Evolutionary conservation across 768 basidiomycete genomes (phyloP).

Genomic region (Naganishia friedmannii): DNA sequence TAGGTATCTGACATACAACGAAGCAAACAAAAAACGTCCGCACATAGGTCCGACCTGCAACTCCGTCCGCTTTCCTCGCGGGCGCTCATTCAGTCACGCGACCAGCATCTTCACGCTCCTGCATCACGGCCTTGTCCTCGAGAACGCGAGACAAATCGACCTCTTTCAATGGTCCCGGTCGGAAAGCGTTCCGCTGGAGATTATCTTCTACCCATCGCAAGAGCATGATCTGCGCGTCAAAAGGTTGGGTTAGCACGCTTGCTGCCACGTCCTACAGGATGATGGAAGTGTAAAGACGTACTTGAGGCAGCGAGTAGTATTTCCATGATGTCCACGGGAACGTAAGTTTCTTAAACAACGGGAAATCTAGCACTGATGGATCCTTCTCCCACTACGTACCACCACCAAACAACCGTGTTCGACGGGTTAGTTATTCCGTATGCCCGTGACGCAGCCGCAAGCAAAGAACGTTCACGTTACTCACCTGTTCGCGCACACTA

Average conservation of each 20-base stretch:
- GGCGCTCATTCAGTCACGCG: not conserved
- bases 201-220: slow-evolving; percentile 27
- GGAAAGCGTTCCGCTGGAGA: slow-evolving; percentile 26
- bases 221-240: slow-evolving; percentile 24
- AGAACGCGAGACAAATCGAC: slow-evolving; percentile 1
- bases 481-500: slow-evolving; percentile 43
- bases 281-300: slow-evolving; percentile 18
- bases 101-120: not conserved
- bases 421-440: too few species aligned
- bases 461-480: slow-evolving; percentile 1
- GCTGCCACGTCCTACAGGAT: too few species aligned
- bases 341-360: slow-evolving; percentile 33
- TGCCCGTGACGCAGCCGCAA: too few species aligned
- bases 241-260: not conserved
- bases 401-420: too few species aligned
- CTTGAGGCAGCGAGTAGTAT: slow-evolving; percentile 47
- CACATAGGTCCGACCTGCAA: not conserved
- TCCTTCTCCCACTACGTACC: slow-evolving; percentile 40
- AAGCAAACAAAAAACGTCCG: not conserved
- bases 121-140: not conserved
- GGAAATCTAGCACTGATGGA: slow-evolving; percentile 34
- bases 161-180: slow-evolving; percentile 28
- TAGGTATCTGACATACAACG: not conserved
- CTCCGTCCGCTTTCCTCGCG: not conserved
- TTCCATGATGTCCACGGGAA: slow-evolving; percentile 50